A percentile compares a stretch with the other conserved stretches of the same genome.
Conservation (phyloP, 306 rosid species). For the Carpinus viminea region DNA sequence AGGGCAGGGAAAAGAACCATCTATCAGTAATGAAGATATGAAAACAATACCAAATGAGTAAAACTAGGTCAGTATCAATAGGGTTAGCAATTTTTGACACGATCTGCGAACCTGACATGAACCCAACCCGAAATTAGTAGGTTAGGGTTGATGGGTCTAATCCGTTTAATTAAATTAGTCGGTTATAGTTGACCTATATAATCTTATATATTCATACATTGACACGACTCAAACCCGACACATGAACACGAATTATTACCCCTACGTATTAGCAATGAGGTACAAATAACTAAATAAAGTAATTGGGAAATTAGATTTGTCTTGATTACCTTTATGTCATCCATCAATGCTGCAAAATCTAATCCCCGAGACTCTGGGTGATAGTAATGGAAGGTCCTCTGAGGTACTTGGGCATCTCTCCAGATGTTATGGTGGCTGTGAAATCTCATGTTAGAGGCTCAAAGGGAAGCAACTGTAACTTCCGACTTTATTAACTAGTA, state of each 20-base stretch:
- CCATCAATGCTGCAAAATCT: slow-evolving; percentile 77
- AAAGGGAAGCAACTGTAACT: slow-evolving; percentile 4
- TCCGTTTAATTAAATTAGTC: too few species aligned
- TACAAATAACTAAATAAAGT: slow-evolving; percentile 3
- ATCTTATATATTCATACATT: too few species aligned
- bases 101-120: too few species aligned
- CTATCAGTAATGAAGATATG: slow-evolving; percentile 27
- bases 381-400: slow-evolving; percentile 85
- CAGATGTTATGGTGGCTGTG: slow-evolving; percentile 96
- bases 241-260: too few species aligned
- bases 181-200: too few species aligned
- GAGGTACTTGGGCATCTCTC: slow-evolving; percentile 88
- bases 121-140: too few species aligned
- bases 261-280: slow-evolving; percentile 14
- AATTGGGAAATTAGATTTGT: neutral
- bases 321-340: slow-evolving; percentile 58
- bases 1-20: slow-evolving; percentile 15
- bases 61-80: neutral
- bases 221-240: too few species aligned
- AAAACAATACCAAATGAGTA: slow-evolving; percentile 2
- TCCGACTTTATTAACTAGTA: neutral
- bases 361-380: slow-evolving; percentile 86
- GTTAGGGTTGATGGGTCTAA: too few species aligned
- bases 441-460: slow-evolving; percentile 32
- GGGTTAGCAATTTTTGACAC: too few species aligned